Evolutionary conservation across 805 yeast genomes (phyloP), one percentile per base, ranked within the genome.

Genomic region (Hagleromyces aurorensis): DNA sequence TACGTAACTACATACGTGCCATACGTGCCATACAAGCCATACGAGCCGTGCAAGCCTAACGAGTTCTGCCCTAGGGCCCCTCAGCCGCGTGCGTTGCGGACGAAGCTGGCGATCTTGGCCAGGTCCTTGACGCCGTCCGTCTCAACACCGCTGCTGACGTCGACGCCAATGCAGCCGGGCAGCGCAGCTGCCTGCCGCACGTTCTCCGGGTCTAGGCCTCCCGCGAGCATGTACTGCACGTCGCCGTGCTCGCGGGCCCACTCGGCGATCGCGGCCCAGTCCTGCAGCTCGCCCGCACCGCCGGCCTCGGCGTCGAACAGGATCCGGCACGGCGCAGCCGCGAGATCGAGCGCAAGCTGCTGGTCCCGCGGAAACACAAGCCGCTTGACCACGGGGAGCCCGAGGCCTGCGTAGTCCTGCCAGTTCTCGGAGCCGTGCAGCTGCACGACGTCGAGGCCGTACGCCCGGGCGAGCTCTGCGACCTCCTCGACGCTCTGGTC

Each of bases 81-180:
- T 17, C n/a, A 21, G 16, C 23, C 15, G 12, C 62, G 62, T 3
- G 79, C 85, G 40, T 67, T 68, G 4, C 33, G 33, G 4, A 89
- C 61, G 56, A 87, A 89, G 9, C 36, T 32, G 32, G 46, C 45
- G 13, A 89, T 72, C 57, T 86, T 89, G 1, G 32, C 50, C 27
- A 62, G 45, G 52, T 86, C 94, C 55, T 89, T 91, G 1, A 43
- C 53, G 2, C 94, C 94, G 23, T 72, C 50, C 0, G 78, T 73
- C 51, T 91, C 98, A 2, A 87, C 94, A 1, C 98, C 98, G 7
- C 96, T 86, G 47, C 94, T 79, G 5, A 91, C 97, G 57, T 89
- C 98, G 15, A 82, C 89, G 4, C 96, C 97, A 20, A 76, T 50
- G n/a, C 82, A 74, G 14, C 91, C 89, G 8, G 40, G 34, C 15